These are phyloP conservation scores for Pseudozyma tsukubaensis DNA, from an alignment of 1,284 basidiomycete species.

Conservation along the genomic window DNA sequence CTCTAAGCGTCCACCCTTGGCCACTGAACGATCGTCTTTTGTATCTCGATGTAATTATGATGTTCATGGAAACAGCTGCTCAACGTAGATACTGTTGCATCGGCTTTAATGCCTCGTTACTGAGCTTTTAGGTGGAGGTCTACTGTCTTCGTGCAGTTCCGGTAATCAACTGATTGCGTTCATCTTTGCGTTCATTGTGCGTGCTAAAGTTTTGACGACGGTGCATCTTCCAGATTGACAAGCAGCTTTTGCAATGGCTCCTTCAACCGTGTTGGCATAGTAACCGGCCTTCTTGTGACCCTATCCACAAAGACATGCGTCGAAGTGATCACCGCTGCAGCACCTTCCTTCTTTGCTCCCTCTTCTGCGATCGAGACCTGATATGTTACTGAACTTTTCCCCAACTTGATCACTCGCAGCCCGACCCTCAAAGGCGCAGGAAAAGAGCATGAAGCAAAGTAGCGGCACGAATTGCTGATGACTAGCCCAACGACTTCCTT, in stretches of 20 bases:
- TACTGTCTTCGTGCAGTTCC: too few relatives aligned
- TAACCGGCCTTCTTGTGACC: conserved; percentile 26
- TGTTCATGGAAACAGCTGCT: too few relatives aligned
- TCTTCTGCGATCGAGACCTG: conserved; percentile 39
- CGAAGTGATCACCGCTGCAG: conserved; percentile 39
- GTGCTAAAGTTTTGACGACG: conserved; percentile 24
- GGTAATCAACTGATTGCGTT: background rate
- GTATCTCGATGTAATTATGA: too few relatives aligned
- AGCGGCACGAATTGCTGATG: conserved; percentile 47
- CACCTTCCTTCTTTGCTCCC: background rate
- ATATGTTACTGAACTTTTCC: conserved; percentile 47
- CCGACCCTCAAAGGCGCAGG: conserved; percentile 32
- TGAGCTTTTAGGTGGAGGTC: too few relatives aligned
- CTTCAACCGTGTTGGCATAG: conserved; percentile 28
- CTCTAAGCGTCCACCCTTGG: conserved; percentile 15
- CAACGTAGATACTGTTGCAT: too few relatives aligned
- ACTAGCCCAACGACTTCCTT: conserved; percentile 43
- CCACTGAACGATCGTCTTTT: too few relatives aligned
- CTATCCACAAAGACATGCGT: conserved; percentile 59
- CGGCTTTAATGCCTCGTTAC: too few relatives aligned
- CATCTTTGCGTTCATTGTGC: background rate
- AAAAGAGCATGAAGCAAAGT: conserved; percentile 52
- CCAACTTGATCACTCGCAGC: conserved; percentile 42
- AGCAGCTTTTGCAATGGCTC: conserved; percentile 9
- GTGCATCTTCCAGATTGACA: conserved; percentile 5